Evolutionary conservation across 768 basidiomycete species (phyloP).

Genomic region (Lactarius quietus): DNA sequence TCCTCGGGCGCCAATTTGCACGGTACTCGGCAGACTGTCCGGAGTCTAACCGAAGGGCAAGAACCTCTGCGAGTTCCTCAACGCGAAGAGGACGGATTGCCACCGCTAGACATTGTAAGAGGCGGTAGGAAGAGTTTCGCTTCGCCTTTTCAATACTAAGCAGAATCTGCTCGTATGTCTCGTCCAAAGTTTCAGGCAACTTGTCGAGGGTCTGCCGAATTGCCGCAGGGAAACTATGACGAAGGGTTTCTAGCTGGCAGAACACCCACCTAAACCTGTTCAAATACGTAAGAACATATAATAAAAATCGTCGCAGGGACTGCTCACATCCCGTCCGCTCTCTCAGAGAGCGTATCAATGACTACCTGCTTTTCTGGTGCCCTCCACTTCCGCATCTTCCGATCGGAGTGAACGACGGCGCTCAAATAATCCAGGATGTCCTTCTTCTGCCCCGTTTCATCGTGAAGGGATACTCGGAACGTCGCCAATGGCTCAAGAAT

Average conservation of each 20-base stretch:
- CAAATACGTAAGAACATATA: not conserved
- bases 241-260: not conserved
- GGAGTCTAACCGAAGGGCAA: not conserved
- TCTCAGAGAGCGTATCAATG: not conserved
- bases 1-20: conserved; percentile 1
- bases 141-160: not conserved
- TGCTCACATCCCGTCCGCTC: not conserved
- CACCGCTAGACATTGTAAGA: not conserved
- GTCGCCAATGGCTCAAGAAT: not conserved
- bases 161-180: not conserved
- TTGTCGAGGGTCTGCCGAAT: not conserved
- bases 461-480: not conserved
- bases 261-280: not conserved
- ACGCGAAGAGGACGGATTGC: not conserved
- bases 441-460: not conserved
- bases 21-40: not conserved
- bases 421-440: not conserved
- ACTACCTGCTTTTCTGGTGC: not conserved
- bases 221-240: not conserved
- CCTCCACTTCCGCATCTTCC: conserved; percentile 2
- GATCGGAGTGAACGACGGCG: not conserved
- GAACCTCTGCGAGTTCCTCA: conserved; percentile 2
- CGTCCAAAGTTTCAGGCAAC: not conserved
- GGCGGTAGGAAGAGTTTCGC: not conserved
- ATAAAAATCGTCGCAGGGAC: not conserved